Percentiles rank a stretch among this genome's conserved stretches.
These are phyloP conservation scores for Alternaria sp. DNA, from an alignment of 2,329 filamentous ascomycete species.

Conservation along the genomic window DNA sequence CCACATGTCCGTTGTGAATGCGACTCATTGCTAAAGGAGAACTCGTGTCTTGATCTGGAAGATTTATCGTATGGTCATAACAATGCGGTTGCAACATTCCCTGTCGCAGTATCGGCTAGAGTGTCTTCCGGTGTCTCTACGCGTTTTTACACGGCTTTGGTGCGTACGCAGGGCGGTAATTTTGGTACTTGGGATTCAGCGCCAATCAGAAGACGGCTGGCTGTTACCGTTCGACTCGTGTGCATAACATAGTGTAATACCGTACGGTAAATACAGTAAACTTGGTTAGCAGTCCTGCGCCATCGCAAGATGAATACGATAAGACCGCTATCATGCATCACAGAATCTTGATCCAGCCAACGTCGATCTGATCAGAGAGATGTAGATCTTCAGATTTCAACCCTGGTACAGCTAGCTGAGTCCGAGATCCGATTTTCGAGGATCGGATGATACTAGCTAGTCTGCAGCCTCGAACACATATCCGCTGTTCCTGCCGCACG, in stretches of 20 bases:
- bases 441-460: constrained; percentile 2
- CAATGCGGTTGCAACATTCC: neutral
- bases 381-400: neutral
- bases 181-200: neutral
- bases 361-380: neutral
- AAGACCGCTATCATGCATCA: neutral
- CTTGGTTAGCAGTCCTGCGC: neutral
- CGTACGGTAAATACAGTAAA: neutral
- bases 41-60: constrained; percentile 3
- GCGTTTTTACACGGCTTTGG: neutral
- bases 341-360: constrained; percentile 2
- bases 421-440: neutral
- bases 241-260: neutral
- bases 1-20: neutral
- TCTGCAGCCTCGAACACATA: neutral
- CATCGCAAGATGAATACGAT: neutral
- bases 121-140: neutral
- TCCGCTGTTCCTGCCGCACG: constrained; percentile 5
- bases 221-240: neutral
- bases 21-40: neutral
- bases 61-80: neutral
- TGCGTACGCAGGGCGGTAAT: neutral
- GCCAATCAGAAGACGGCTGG: neutral
- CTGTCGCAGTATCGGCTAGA: neutral
- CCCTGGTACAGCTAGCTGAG: neutral